Evolutionary conservation across 768 basidiomycete genomes (phyloP), one percentile per base, ranked within the genome.

Genomic region (Leccinum disarticulatum): DNA sequence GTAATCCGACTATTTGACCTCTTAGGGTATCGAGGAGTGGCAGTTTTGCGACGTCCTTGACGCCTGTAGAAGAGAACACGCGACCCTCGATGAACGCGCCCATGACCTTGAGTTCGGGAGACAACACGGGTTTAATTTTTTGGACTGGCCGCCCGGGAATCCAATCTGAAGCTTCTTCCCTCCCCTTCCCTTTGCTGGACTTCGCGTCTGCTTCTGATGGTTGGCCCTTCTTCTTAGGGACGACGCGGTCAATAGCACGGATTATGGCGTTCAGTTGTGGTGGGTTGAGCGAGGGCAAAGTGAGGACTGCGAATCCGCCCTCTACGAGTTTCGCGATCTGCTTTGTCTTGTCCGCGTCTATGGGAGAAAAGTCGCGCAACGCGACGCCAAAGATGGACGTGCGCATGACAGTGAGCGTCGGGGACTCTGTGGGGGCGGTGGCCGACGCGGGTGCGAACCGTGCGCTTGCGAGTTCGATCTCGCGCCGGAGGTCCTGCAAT

Each of bases 311-410:
- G 64, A 89, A 81, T 30, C 81, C 79, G 61, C 88, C 86, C n/a
- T 77, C 67, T 52, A 86, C 79, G 4, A 82, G 77, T 33, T 79
- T 76, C 28, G 87, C 79, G 74, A 92, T 84, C 56, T 77, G 72
- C 48, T 76, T 75, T 3, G 83, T 80, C 27, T 81, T 73, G 10
- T 73, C 72, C 48, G 77, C 67, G 65, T 87, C 81, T 46, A 88
- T 63, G 49, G 80, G 77, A 0, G 80, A 74, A 61, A 79, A 78
- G 68, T 89, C 83, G 43, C 91, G 83, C 25, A 92, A 74, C 1
- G 88, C 85, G 58, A 88, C 90, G 36, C 91, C 88, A 65, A 95
- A 87, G 54, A 95, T 83, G 63, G 88, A 84, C 10, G 92, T 88
- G 49, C 87, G 85, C 58, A 93, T 83, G 67, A 91, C 74, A 52